A percentile compares a stretch with the other conserved stretches of the same genome.
Evolutionary conservation across 176 grass and related monocot genomes (phyloP).

Genomic region (Oryza brachyantha): DNA sequence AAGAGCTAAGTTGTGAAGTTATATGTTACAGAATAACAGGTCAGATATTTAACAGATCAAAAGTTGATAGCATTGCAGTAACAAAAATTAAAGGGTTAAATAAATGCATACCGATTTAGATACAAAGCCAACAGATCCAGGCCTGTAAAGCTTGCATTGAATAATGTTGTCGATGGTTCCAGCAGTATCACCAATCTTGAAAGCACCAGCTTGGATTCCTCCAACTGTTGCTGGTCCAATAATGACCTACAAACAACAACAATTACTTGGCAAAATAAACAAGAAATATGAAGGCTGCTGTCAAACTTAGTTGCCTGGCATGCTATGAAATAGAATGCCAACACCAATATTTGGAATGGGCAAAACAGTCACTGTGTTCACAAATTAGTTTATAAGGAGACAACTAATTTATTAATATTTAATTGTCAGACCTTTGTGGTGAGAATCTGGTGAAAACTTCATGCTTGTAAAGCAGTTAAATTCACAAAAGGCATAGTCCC

Average conservation of each 20-base stretch:
- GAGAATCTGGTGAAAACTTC: background rate
- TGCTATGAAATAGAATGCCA: background rate
- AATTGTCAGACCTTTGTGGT: background rate
- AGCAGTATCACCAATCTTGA: slow-evolving; percentile 99
- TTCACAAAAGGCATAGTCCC: background rate
- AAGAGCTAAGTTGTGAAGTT: background rate
- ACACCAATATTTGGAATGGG: slow-evolving; percentile 12
- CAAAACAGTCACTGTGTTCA: background rate
- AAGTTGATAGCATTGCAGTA: background rate
- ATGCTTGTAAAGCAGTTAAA: background rate
- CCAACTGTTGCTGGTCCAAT: slow-evolving; percentile 97
- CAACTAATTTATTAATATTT: background rate
- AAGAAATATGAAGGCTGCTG: slow-evolving; percentile 5
- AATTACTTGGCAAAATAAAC: slow-evolving; percentile 25
- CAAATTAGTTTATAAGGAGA: slow-evolving; percentile 8
- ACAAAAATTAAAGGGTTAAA: background rate
- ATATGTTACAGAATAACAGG: background rate
- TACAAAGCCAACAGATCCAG: slow-evolving; percentile 96
- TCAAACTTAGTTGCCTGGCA: background rate
- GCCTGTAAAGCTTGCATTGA: slow-evolving; percentile 97
- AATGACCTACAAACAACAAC: slow-evolving; percentile 63
- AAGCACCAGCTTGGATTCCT: slow-evolving; percentile 96
- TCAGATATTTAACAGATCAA: background rate
- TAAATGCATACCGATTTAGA: slow-evolving; percentile 86
- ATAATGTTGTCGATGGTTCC: slow-evolving; percentile 99